phyloP scores from a whole-genome alignment of 192 early-diverging fungal species.

The Hyaloraphidium curvatum region DNA sequence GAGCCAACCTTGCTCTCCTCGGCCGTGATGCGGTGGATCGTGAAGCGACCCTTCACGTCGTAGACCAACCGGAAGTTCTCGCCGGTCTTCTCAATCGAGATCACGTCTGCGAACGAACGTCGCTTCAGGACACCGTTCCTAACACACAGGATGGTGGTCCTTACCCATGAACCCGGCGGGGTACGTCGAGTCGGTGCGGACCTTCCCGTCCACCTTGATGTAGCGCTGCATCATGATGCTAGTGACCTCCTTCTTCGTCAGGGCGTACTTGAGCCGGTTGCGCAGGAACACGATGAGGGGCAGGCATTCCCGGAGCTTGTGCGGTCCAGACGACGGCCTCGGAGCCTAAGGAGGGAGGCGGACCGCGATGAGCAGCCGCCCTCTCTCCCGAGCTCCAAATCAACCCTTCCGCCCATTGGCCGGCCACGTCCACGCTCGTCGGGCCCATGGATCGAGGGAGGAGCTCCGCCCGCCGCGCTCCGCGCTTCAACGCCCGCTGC shows the following conservation, averaged over 20 bases:
- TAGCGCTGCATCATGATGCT: conserved; percentile 95
- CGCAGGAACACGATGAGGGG: conserved; percentile 95
- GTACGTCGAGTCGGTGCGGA: conserved; percentile 88
- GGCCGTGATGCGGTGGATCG: conserved; percentile 93
- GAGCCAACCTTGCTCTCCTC: conserved; percentile 69
- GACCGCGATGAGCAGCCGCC: conserved; percentile 13
- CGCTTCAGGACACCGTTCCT: not conserved
- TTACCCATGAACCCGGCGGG: conserved; percentile 94
- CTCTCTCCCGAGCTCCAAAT: conserved; percentile 17
- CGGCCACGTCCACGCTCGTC: conserved; percentile 82
- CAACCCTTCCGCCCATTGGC: conserved; percentile 92
- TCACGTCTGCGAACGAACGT: conserved; percentile 40
- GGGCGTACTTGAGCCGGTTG: conserved; percentile 98
- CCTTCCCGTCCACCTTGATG: conserved; percentile 98
- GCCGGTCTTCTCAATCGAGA: conserved; percentile 83
- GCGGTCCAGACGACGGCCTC: conserved; percentile 90
- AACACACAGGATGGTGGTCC: conserved; percentile 4
- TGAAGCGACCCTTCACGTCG: conserved; percentile 99
- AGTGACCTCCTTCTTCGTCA: conserved; percentile 91
- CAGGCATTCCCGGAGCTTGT: conserved; percentile 99
- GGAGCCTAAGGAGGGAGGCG: conserved; percentile 63
- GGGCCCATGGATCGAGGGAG: conserved; percentile 97
- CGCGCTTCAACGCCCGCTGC: conserved; percentile 99
- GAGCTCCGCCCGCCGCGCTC: conserved; percentile 90
- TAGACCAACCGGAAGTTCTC: conserved; percentile 99